These are phyloP conservation scores for Poterioochromonas sp. DNA, from an alignment of 352 stramenopile species.

Conservation along the genomic window DNA sequence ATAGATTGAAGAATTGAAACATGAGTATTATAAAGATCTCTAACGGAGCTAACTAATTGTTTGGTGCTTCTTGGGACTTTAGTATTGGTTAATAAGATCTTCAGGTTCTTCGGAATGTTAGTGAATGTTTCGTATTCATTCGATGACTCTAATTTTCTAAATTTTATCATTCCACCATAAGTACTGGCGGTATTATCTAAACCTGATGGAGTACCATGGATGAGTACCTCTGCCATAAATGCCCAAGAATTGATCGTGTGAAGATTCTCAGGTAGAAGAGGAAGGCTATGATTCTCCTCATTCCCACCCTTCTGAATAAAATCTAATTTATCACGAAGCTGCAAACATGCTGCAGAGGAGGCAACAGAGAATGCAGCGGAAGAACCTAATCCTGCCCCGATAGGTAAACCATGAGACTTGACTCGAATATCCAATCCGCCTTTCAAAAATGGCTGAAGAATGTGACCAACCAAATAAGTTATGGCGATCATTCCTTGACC, in stretches of 20 bases:
- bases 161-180: constrained; percentile 66
- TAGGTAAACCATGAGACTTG: constrained; percentile 44
- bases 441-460: background rate
- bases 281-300: background rate
- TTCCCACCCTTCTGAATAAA: background rate
- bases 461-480: background rate
- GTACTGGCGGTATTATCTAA: constrained; percentile 79
- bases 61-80: constrained; percentile 72
- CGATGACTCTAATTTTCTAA: constrained; percentile 36
- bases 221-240: constrained; percentile 69
- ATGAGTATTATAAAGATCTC: constrained; percentile 55
- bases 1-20: constrained; percentile 47
- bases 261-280: no score
- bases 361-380: constrained; percentile 75
- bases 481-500: constrained; percentile 6
- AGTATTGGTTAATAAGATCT: constrained; percentile 78
- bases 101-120: constrained; percentile 38
- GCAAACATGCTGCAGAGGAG: constrained; percentile 54
- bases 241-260: constrained; percentile 65
- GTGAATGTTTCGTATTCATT: constrained; percentile 50
- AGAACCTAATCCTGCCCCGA: constrained; percentile 76
- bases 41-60: constrained; percentile 64
- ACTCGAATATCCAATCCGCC: constrained; percentile 30
- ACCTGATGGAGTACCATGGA: constrained; percentile 75
- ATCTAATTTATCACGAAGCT: constrained; percentile 20